Evolutionary conservation across 257 asterid genomes (phyloP).

Genomic region (Plantago elongata): DNA sequence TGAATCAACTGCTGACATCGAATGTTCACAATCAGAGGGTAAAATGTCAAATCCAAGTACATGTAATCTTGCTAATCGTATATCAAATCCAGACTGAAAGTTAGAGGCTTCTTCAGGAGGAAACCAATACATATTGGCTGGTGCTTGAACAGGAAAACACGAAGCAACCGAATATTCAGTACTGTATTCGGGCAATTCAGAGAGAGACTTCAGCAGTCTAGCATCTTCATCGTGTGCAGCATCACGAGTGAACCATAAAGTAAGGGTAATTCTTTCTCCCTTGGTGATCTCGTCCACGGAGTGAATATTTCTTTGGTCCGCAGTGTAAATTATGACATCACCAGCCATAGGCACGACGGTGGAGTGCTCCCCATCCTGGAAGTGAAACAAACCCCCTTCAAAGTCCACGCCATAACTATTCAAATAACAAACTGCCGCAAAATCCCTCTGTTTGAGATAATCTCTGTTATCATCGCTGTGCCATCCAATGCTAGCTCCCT

Average conservation of each 20-base stretch:
- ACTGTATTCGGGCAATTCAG: conserved; percentile 29
- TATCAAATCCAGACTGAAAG: conserved; percentile 66
- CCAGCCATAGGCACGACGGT: conserved; percentile 72
- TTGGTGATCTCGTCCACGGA: conserved; percentile 73
- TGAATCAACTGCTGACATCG: conserved; percentile 27
- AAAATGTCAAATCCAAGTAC: conserved; percentile 57
- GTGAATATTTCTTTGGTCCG: conserved; percentile 68
- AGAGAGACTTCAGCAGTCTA: conserved; percentile 53
- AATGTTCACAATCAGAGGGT: conserved; percentile 23
- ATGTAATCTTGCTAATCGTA: conserved; percentile 68
- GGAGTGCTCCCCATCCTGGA: conserved; percentile 84
- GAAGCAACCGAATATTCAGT: conserved; percentile 22
- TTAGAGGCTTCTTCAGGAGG: conserved; percentile 75
- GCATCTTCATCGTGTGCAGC: conserved; percentile 76
- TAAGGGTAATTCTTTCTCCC: conserved; percentile 88
- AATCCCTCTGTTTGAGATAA: conserved; percentile 84
- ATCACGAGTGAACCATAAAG: conserved; percentile 90
- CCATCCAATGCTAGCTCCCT: conserved; percentile 94
- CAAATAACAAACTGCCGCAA: conserved; percentile 89
- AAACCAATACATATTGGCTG: conserved; percentile 85
- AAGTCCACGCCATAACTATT: conserved; percentile 59
- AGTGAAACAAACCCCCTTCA: conserved; percentile 81
- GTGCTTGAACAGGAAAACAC: conserved; percentile 49
- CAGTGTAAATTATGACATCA: conserved; percentile 83
- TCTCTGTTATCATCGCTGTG: conserved; percentile 90